Evolutionary conservation across 108 stramenopile genomes (phyloP), one percentile per base, ranked within the genome.

Genomic region (Cyclotella atomus): DNA sequence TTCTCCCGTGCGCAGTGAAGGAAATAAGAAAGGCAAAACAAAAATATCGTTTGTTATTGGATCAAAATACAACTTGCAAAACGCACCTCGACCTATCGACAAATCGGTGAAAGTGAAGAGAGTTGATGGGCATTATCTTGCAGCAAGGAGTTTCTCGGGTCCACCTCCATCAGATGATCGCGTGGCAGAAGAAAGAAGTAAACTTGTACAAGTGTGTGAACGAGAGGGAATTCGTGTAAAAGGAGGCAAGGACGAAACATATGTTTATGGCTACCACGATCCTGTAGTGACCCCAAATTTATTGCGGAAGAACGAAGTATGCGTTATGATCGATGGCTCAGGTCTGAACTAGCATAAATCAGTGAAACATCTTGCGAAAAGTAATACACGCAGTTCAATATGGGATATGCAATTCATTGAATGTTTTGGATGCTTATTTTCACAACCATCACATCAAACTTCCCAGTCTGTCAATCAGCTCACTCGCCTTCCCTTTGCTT

Each of bases 181-280:
- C 25, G 75, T 89, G n/a, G 29, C 35, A 5, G 33, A 73, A 33
- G 84, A 84, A 49, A 59, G 86, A 43, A 59, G 55, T 15, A 50
- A 20, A 16, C 55, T 88, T 16, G 63, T 78, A 10, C 47, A 44
- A 46, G 65, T 77, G 29, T 77, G 85, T 68, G 68, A 70, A 9
- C 53, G 32, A 33, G 88, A 81, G 24, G 82, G 79, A 19, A 76
- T 84, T 16, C 64, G 49, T 23, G 50, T 70, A 17, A 70, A 53
- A 34, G 47, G 27, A 34, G 45, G 63, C 0, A 73, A 75, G 23
- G 74, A 67, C 21, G 79, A 82, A 29, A 89, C 88, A 15, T 70
- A 84, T 25, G 84, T 86, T 0, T 89, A 89, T 70, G 88, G 88
- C 12, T 89, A 89, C 67, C 88, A 89, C 45, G 88, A 89, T 66